Conservation (phyloP, 441 rosid species). For the Pelargonium exstipulatum region DNA sequence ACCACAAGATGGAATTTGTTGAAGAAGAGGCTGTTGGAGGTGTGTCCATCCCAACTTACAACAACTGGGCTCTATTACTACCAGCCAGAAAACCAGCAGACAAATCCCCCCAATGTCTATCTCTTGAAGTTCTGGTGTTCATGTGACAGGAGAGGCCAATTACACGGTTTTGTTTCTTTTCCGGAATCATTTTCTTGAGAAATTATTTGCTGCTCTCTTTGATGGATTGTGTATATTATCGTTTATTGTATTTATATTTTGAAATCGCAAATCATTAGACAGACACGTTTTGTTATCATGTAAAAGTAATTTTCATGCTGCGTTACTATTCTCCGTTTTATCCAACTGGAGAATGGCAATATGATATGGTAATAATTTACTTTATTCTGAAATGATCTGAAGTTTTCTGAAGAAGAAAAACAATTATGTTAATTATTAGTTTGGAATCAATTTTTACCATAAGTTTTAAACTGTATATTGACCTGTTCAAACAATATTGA, state of each 20-base stretch:
- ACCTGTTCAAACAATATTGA: too few species aligned
- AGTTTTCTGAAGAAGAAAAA: not conserved
- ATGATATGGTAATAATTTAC: not conserved
- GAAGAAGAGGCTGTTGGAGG: slow-evolving; percentile 55
- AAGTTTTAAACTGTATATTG: not conserved
- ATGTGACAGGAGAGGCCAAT: slow-evolving; percentile 40
- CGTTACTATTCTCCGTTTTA: not conserved
- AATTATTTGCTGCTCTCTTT: not conserved
- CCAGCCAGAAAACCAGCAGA: slow-evolving; percentile 31
- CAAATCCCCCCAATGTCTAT: slow-evolving; percentile 38
- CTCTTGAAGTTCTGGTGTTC: slow-evolving; percentile 68
- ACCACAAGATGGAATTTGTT: slow-evolving; percentile 48
- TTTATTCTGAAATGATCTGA: not conserved
- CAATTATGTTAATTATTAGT: not conserved
- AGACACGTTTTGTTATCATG: too few species aligned
- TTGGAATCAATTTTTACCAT: not conserved
- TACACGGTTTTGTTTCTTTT: slow-evolving; percentile 35
- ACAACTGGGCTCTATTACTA: slow-evolving; percentile 46
- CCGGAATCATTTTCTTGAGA: not conserved
- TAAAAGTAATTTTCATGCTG: too few species aligned
- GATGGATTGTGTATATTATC: not conserved
- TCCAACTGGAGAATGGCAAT: too few species aligned
- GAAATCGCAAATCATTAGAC: not conserved
- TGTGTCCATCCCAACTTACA: slow-evolving; percentile 50
- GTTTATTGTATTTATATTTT: not conserved